These are phyloP conservation scores for Pinus taeda DNA, from an alignment of 75 land plant genomes.

Conservation along the genomic window DNA sequence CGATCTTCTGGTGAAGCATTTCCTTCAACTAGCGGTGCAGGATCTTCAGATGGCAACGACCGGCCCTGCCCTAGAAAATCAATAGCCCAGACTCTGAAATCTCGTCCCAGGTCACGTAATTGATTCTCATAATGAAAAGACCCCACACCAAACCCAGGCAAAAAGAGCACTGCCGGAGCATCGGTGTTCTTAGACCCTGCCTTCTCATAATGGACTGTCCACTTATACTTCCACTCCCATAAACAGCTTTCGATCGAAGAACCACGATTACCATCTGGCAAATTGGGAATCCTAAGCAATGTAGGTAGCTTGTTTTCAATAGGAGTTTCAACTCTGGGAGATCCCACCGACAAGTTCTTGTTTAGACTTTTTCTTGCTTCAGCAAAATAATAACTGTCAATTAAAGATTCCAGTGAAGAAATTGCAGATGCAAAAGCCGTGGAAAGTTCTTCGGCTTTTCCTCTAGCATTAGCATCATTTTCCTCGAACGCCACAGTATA, in stretches of 20 bases:
- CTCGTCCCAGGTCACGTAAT: conserved; percentile 72
- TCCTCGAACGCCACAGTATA: too few relatives aligned
- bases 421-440: too few relatives aligned
- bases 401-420: too few relatives aligned
- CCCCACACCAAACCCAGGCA: conserved; percentile 90
- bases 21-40: conserved; percentile 31
- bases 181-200: conserved; percentile 54
- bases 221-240: conserved; percentile 84
- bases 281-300: too few relatives aligned
- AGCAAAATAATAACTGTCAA: too few relatives aligned
- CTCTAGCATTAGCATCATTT: too few relatives aligned
- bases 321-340: too few relatives aligned
- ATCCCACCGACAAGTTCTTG: too few relatives aligned
- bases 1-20: conserved; percentile 15
- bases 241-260: conserved; percentile 38
- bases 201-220: conserved; percentile 65
- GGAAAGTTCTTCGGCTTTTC: too few relatives aligned
- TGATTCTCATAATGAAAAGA: conserved; percentile 83
- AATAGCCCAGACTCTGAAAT: conserved; percentile 76
- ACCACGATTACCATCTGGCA: too few relatives aligned
- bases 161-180: conserved; percentile 63
- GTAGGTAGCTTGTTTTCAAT: too few relatives aligned
- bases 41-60: conserved; percentile 79
- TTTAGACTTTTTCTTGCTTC: too few relatives aligned
- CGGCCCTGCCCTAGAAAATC: conserved; percentile 86